Percentiles rank a stretch among this genome's conserved stretches.
These are phyloP conservation scores for Blastocystis hominis DNA, from an alignment of 352 stramenopile species.

Conservation along the genomic window DNA sequence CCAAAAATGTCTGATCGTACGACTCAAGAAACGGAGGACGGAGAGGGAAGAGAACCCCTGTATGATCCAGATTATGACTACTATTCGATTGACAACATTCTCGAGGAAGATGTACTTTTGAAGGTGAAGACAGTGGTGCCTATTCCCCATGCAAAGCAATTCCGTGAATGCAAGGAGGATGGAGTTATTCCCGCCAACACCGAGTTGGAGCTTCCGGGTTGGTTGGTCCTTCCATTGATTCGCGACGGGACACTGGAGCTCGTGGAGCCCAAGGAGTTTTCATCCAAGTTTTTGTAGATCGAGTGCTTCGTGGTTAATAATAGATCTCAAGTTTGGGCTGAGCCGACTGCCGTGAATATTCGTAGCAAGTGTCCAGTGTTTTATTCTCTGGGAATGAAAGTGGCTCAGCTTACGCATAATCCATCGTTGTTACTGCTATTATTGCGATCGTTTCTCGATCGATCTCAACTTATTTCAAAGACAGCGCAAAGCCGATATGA, in stretches of 20 bases:
- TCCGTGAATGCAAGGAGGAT: neutral
- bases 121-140: neutral
- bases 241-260: neutral
- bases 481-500: neutral
- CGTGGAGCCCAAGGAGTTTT: neutral
- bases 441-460: neutral
- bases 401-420: neutral
- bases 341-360: neutral
- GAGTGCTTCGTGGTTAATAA: neutral
- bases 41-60: neutral
- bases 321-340: constrained; percentile 4
- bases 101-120: neutral
- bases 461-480: neutral
- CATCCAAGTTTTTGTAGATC: neutral
- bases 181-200: neutral
- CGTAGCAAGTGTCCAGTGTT: neutral
- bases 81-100: constrained; percentile 22
- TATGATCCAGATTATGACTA: constrained; percentile 20
- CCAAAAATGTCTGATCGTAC: neutral
- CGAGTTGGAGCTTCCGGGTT: neutral
- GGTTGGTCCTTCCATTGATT: neutral
- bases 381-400: neutral
- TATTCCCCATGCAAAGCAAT: neutral
- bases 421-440: neutral
- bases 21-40: neutral